Base-by-base conservation (phyloP, 176 grass and related monocot species). In the Cocos nucifera region DNA sequence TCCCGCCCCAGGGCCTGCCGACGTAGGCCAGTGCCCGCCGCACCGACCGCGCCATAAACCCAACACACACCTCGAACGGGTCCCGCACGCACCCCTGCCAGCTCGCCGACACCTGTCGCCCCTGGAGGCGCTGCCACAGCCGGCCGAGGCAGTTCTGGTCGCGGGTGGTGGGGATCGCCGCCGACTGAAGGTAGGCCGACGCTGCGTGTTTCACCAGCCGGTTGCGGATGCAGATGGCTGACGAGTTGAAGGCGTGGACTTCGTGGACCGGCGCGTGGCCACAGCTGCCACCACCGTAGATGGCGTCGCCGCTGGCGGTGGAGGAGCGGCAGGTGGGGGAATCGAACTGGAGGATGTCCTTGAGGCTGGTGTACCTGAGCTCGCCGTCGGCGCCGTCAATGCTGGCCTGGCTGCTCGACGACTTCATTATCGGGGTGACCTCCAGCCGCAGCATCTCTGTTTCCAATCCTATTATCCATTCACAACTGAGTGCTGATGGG, bases 161-260 rank as follows among this genome's bases (percentile, higher is more conserved):
- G 15, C 78, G 63, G 0, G 72, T 25, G 12, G 59, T 72, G 27
- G 74, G 65, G 17, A 82, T 55, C 4, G 74, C 80, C n/a, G 82
- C 83, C 2, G 91, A 87, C 74, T 85, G 83, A 28, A 96, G 71
- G 79, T 96, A 90, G 52, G 84, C 84, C 7, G 86, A 90, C 22
- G 91, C 83, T 3, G 86, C 91, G 50, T 87, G 86, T 72, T 82
- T 87, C 8, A 96, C 72, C 14, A 90, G 72, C 35, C 73, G 80
- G 78, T 90, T 88, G 28, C 78, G 53, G 57, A 90, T 85, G 69
- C 74, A 75, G 69, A 85, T 90, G 52, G 76, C 51, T 49, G 77
- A 77, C 12, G 83, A 32, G 77, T 83, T 80, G 55, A 89, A 73
- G 48, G 76, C 78, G 53, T 78, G 73, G 61, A 75, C 66, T 56